These are phyloP conservation scores for Pseudogymnoascus sp. DNA, from an alignment of 2,329 filamentous ascomycete species.

Conservation along the genomic window DNA sequence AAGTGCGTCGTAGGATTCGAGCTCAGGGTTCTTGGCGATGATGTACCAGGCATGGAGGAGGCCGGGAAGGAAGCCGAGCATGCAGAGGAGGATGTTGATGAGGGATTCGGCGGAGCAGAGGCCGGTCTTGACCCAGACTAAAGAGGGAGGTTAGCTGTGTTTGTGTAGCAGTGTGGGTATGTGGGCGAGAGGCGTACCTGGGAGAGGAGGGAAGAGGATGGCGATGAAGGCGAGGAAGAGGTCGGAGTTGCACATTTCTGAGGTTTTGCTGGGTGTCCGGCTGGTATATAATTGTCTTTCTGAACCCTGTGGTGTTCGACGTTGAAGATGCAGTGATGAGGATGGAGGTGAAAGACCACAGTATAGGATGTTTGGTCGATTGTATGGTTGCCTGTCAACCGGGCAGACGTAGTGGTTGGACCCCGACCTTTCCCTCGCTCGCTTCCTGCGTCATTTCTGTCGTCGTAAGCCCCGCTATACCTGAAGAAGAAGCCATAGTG, in stretches of 20 bases:
- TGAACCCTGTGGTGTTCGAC: background rate
- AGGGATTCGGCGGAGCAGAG: conserved; percentile 87
- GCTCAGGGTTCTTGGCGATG: conserved; percentile 81
- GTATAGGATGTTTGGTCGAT: background rate
- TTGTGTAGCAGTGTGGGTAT: conserved; percentile 2
- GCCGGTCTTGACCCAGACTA: conserved; percentile 94
- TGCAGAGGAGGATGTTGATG: conserved; percentile 89
- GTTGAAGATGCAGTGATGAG: background rate
- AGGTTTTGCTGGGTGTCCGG: background rate
- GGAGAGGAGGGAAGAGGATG: conserved; percentile 57
- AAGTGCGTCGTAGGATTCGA: conserved; percentile 60
- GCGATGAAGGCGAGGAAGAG: conserved; percentile 59
- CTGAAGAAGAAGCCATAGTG: background rate
- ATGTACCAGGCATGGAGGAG: conserved; percentile 98
- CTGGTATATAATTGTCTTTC: background rate
- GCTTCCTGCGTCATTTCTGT: conserved; percentile 6
- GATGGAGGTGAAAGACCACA: background rate
- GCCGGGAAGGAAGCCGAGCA: conserved; percentile 73
- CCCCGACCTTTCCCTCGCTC: background rate
- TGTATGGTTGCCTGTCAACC: background rate
- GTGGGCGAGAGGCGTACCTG: conserved; percentile 42
- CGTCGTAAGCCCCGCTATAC: conserved; percentile 8
- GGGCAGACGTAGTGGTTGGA: background rate
- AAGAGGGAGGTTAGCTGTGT: conserved; percentile 21
- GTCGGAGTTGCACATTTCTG: conserved; percentile 51